phyloP scores from a whole-genome alignment of 345 rosid genomes.

The Excoecaria cochinchinensis region DNA sequence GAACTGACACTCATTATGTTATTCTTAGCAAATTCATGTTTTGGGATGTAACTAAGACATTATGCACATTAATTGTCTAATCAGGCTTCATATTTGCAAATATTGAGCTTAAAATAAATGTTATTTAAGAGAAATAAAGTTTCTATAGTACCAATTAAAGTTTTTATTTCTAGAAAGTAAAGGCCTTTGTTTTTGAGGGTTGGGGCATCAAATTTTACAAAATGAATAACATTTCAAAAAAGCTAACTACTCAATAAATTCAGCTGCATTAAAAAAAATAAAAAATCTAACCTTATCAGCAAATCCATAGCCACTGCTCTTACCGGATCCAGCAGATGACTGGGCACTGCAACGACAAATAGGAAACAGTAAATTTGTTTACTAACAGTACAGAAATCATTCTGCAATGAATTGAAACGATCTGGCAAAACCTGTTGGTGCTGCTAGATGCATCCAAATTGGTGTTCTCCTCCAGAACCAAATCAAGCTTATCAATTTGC shows the following conservation, averaged over 20 bases:
- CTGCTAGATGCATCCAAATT: slow-evolving; percentile 59
- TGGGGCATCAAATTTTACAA: neutral
- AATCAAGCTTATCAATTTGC: slow-evolving; percentile 89
- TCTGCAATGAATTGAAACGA: slow-evolving; percentile 1
- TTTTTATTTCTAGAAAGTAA: neutral
- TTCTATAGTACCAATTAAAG: neutral
- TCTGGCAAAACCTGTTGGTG: slow-evolving; percentile 52
- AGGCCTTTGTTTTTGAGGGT: neutral
- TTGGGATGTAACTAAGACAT: neutral
- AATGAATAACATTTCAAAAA: neutral
- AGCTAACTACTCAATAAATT: neutral
- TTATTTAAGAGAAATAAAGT: neutral
- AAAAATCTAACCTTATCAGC: slow-evolving; percentile 83
- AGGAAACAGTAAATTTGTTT: neutral
- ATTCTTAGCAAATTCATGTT: neutral
- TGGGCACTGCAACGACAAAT: slow-evolving; percentile 47
- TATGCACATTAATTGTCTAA: neutral
- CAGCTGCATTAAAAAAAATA: slow-evolving; percentile 12
- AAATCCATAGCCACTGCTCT: slow-evolving; percentile 89
- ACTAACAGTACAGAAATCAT: slow-evolving; percentile 2
- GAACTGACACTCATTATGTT: neutral
- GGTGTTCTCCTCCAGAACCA: slow-evolving; percentile 92
- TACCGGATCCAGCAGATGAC: slow-evolving; percentile 57
- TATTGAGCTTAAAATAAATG: neutral
- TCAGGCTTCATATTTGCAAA: neutral